Evolutionary conservation across 1,139 yeast species (phyloP).

Genomic region (Saccharomycopsis hybrid): DNA sequence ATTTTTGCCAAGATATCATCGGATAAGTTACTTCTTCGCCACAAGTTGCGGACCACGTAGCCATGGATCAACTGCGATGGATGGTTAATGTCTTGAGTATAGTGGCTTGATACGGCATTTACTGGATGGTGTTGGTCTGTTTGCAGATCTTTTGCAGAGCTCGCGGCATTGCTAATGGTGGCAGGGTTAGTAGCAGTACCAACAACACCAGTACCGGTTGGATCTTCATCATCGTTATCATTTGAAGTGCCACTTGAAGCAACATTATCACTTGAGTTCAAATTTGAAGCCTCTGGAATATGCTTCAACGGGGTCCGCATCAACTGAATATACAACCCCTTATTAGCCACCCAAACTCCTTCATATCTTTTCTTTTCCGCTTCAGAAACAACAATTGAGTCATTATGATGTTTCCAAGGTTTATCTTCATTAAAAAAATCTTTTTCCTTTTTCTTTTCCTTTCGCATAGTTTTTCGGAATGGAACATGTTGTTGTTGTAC

Average conservation of each 20-base stretch:
- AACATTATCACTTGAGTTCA: constrained; percentile 31
- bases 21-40: constrained; percentile 73
- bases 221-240: constrained; percentile 22
- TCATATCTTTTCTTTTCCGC: constrained; percentile 82
- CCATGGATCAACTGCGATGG: constrained; percentile 50
- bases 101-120: constrained; percentile 22
- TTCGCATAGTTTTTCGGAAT: constrained; percentile 64
- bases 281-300: constrained; percentile 15
- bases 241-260: constrained; percentile 25
- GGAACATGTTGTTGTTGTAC: constrained; percentile 31
- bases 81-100: constrained; percentile 18
- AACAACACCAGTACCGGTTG: constrained; percentile 12
- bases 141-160: no score
- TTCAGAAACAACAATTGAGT: constrained; percentile 53
- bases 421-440: constrained; percentile 74
- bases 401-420: constrained; percentile 90
- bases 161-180: neutral
- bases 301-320: constrained; percentile 15
- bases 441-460: constrained; percentile 41
- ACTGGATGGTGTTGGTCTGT: neutral
- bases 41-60: constrained; percentile 65
- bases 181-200: neutral
- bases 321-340: constrained; percentile 53
- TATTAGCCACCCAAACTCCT: constrained; percentile 88
- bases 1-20: constrained; percentile 55